Evolutionary conservation across 805 yeast genomes (phyloP), one percentile per base, ranked within the genome.

Genomic region (Barnettozyma botsteinii): DNA sequence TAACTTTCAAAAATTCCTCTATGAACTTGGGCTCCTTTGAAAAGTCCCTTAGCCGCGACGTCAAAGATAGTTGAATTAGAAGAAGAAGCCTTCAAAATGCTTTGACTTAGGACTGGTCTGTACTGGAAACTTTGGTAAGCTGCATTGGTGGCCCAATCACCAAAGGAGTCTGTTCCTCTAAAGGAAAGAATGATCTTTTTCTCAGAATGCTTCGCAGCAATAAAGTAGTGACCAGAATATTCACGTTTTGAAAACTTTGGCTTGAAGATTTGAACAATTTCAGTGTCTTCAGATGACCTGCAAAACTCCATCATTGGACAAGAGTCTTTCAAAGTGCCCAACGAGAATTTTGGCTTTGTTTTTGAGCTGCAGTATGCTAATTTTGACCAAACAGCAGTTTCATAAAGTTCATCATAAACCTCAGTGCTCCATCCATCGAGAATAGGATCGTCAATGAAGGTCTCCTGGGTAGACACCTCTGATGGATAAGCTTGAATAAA

Each of bases 281-380:
- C 37, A 4, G 24, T 35, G 11, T 28, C 17, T 6, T 23, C 9
- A 6, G 27, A 14, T 9, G 23, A 19, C 1, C 17, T n/a, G 25
- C 44, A 41, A 31, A 39, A 51, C 3, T 20, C 26, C 31, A 49
- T 41, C 1, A 29, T 28, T 10, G 54, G 47, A 31, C 57, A 52
- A 13, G 41, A 37, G 0, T 31, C 28, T n/a, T 31, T 12, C 7
- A 52, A 31, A 2, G 41, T 21, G 21, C 53, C 55, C 7, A n/a
- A n/a, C 19, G 24, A 7, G 13, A 17, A 29, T 39, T 42, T 12
- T 20, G 23, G 12, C 22, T 26, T 21, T 2, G 23, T 7, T 6
- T 41, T 45, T 12, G 46, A 37, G 32, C 45, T 37, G 37, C 57
- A 52, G 33, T 52, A 52, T 0, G 56, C 35, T 15, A 52, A 36